Evolutionary conservation across 2,329 filamentous ascomycete species (phyloP).

Genomic region (Coleophoma crateriformis): DNA sequence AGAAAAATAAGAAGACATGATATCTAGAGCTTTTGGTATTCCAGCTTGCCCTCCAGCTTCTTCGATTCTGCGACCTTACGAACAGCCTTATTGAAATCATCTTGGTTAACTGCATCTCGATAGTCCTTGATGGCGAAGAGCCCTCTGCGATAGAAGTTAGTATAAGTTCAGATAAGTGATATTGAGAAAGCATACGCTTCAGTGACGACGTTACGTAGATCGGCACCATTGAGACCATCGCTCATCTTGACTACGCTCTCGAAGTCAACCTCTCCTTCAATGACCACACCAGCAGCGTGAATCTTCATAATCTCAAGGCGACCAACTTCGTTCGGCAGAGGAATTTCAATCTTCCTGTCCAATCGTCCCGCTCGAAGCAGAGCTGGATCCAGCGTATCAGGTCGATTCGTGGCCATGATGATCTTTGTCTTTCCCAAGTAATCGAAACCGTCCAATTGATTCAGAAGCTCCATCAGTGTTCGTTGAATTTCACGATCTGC

Average conservation of each 20-base stretch:
- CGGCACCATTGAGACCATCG: slow-evolving; percentile 93
- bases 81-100: slow-evolving; percentile 99
- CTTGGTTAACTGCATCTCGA: slow-evolving; percentile 90
- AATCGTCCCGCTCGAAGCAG: slow-evolving; percentile 87
- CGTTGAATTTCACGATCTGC: slow-evolving; percentile 98
- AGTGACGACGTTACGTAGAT: slow-evolving; percentile 95
- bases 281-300: slow-evolving; percentile 77
- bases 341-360: slow-evolving; percentile 97
- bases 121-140: slow-evolving; percentile 99
- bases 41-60: slow-evolving; percentile 97
- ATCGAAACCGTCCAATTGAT: slow-evolving; percentile 98
- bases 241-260: slow-evolving; percentile 99
- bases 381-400: slow-evolving; percentile 91
- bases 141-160: slow-evolving; percentile 51
- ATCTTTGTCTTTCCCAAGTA: slow-evolving; percentile 99
- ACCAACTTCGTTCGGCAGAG: slow-evolving; percentile 93
- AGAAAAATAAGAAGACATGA: slow-evolving; percentile 11
- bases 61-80: slow-evolving; percentile 95
- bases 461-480: slow-evolving; percentile 96
- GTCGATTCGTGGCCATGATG: slow-evolving; percentile 99
- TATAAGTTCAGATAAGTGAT: slow-evolving; percentile 2
- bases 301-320: slow-evolving; percentile 98
- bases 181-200: slow-evolving; percentile 70
- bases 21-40: slow-evolving; percentile 86
- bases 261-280: slow-evolving; percentile 95